Base-by-base conservation (phyloP, 495 filamentous ascomycete species). In the Neurospora pannonica region DNA sequence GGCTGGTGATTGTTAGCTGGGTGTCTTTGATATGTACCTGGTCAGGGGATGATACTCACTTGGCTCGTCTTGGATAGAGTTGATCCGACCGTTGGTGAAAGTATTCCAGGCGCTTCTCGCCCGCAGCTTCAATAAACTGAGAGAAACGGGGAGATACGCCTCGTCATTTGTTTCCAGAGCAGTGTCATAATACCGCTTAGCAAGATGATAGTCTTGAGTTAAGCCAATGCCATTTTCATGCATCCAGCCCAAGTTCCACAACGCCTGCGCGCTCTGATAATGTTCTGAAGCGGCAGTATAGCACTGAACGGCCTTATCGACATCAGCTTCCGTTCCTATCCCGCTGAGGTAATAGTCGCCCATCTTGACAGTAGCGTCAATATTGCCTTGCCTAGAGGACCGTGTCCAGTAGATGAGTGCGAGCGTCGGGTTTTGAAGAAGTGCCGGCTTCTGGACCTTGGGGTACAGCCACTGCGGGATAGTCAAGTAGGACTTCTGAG, bases 191-290 rank as follows among this genome's bases (percentile, higher is more conserved):
- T 93, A 97, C 34, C 96, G 86, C 83, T 99, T 99, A 4, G 97
- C 96, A 43, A 99, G 90, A 79, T 98, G 96, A 81, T 96, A 99
- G 80, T 99, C 96, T 79, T 99, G 96, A 42, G 92, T 90, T 4
- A 98, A 90, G 13, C 95, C 94, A 67, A 98, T 86, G 3, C 96
- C 96, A 79, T 98, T 98, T 83, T 99, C 96, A 82, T 99, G 94
- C 93, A 99, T 98, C 96, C 96, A 99, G 17, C 96, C 96, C 15
- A 99, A 86, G 76, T 99, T 98, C 89, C 94, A 99, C 72, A 97
- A 90, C 15, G 97, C 97, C 84, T 98, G 96, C 36, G 95, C 95
- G 79, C 93, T 96, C 78, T 93, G 93, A 77, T 94, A 89, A 70
- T 90, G 93, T 78, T 99, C 96, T 1, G 95, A 94, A 6, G 96